A percentile compares a stretch with the other conserved stretches of the same genome.
phyloP scores from a whole-genome alignment of 208 protist genomes.

The Leishmania lainsoni region DNA sequence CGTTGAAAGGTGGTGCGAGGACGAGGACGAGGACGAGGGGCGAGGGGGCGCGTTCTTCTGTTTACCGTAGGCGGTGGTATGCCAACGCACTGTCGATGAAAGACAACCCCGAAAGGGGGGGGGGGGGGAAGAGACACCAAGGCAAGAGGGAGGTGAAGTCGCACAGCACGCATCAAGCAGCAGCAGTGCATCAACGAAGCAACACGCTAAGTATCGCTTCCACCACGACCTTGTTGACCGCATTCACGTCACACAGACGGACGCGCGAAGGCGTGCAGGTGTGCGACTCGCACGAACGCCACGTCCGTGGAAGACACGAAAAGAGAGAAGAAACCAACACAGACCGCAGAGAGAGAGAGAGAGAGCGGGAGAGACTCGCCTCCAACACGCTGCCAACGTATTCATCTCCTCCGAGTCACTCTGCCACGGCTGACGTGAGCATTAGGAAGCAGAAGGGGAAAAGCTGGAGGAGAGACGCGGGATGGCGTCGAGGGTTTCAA shows the following conservation, averaged over 20 bases:
- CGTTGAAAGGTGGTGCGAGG: neutral
- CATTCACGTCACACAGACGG: neutral
- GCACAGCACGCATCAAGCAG: neutral
- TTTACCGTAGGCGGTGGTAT: neutral
- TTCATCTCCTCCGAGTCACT: neutral
- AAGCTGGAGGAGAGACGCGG: conserved; percentile 14
- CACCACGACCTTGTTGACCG: neutral
- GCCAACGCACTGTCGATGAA: neutral
- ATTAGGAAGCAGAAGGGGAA: neutral
- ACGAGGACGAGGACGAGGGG: too few relatives aligned
- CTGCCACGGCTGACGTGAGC: neutral
- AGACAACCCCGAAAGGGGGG: neutral
- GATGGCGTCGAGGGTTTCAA: conserved; percentile 35
- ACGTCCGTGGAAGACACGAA: neutral
- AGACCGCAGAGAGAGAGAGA: neutral
- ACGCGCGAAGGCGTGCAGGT: neutral
- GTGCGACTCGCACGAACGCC: neutral
- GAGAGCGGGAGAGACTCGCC: neutral
- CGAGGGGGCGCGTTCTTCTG: neutral
- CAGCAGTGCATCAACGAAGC: neutral
- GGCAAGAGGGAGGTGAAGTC: neutral
- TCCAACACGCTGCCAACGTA: neutral
- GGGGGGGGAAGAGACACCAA: neutral
- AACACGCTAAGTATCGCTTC: neutral
- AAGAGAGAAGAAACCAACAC: neutral